Evolutionary conservation across 768 basidiomycete species (phyloP), one percentile per base, ranked within the genome.

Genomic region (Kwoniella sp.): DNA sequence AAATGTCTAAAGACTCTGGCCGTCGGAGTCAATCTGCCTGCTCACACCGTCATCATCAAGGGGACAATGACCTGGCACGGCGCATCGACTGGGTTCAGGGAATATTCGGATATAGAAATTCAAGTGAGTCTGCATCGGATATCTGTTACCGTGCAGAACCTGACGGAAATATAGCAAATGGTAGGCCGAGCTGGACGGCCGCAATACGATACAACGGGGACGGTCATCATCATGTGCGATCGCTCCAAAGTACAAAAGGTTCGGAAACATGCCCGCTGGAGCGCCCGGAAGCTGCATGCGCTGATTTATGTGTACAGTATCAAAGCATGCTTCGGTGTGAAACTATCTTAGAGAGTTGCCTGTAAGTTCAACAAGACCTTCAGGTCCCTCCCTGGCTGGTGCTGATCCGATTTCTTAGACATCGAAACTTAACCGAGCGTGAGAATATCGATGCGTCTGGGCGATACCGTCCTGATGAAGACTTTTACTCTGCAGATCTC

Each of bases 1-100:
- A 34, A 17, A 31, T 55, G n/a, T 45, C 71, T 20, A 7, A 38
- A 94, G 90, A 98, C 95, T 15, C 84, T 99, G 26, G 94, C 96
- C 0, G 93, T 97, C 41, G 95, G 96, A 0, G 92, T 98, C 34
- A 98, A 99, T 76, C 84, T 98, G 59, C 96, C 95, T 53, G 93
- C 94, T 0, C 91, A 95, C 73, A 90, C 90, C 68, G 95, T 95
- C 55, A 86, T 97, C 66, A 89, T 99, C 72, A 92, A 92, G 73
- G 95, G 94, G 2, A 93, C 95, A 25, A 88, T 87, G 71, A 83
- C 86, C 2, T 99, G 88, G 77, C 86, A 88, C 67, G 89, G 89
- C 56, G 86, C 67, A 5, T 52, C 45, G 9, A 47, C 85, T 51
- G 83, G 82, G 17, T 86, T 86, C 53, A 83, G 85, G 34, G 93